phyloP scores from a whole-genome alignment of 805 yeast species.

The Blastobotrys mokoenaii region DNA sequence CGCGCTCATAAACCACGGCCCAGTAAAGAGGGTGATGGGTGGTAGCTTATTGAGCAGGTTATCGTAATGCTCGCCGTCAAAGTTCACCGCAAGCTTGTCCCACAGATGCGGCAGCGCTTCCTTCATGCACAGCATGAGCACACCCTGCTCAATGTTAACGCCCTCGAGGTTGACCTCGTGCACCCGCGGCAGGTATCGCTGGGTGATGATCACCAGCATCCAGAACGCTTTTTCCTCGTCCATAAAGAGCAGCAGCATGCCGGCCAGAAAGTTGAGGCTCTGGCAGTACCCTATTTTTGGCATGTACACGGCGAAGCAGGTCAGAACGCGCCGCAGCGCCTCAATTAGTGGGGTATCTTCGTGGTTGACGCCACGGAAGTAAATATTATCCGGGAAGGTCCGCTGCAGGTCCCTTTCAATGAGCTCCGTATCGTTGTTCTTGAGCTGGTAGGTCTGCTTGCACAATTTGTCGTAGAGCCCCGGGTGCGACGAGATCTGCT shows the following conservation, averaged over 20 bases:
- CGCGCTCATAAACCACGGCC: constrained; percentile 98
- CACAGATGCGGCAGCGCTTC: constrained; percentile 81
- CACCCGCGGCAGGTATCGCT: constrained; percentile 78
- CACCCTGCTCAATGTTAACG: constrained; percentile 92
- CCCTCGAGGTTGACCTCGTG: constrained; percentile 89
- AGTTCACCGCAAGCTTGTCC: constrained; percentile 39
- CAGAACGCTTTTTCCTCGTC: constrained; percentile 88
- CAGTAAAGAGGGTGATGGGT: constrained; percentile 86
- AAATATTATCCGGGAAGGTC: constrained; percentile 88
- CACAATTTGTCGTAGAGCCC: constrained; percentile 72
- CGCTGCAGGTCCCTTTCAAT: constrained; percentile 90
- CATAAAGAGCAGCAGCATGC: constrained; percentile 73
- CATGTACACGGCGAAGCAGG: constrained; percentile 75
- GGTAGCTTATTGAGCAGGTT: constrained; percentile 64
- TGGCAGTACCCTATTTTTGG: constrained; percentile 96
- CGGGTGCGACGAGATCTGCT: constrained; percentile 53
- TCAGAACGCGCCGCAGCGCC: constrained; percentile 69
- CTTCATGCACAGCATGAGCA: constrained; percentile 73
- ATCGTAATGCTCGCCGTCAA: constrained; percentile 35
- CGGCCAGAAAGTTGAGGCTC: constrained; percentile 86
- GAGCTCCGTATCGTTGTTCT: constrained; percentile 77
- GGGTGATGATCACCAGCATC: constrained; percentile 90
- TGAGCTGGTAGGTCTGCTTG: constrained; percentile 41
- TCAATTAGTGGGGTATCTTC: constrained; percentile 57
- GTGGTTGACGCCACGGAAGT: constrained; percentile 46